A percentile compares a stretch with the other conserved stretches of the same genome.
phyloP scores from a whole-genome alignment of 192 early-diverging fungal species.

The Allomyces javanicus region DNA sequence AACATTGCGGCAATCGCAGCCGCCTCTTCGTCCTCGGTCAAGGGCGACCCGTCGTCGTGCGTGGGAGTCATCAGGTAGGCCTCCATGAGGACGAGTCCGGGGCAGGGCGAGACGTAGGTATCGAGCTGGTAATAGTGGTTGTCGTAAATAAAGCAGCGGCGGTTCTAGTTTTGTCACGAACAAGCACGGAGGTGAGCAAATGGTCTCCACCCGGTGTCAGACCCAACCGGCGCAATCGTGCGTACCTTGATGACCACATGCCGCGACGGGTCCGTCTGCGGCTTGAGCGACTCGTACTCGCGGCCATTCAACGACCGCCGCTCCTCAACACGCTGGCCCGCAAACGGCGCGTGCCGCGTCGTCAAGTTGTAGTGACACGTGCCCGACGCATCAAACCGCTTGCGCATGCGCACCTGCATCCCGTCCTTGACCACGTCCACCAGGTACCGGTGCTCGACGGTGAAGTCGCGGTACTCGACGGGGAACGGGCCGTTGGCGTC shows the following conservation, averaged over 20 bases:
- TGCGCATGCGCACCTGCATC: conserved; percentile 18
- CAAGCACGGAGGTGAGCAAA: neutral
- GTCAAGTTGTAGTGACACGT: conserved; percentile 7
- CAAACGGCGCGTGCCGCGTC: conserved; percentile 8
- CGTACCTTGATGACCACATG: conserved; percentile 8
- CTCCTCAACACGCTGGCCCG: conserved; percentile 18
- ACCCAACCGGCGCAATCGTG: no score
- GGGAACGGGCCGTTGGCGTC: conserved; percentile 8
- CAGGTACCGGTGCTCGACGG: conserved; percentile 20
- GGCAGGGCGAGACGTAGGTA: conserved; percentile 10
- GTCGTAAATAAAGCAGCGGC: conserved; percentile 19
- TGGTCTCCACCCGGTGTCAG: no score
- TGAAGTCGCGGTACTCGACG: conserved; percentile 17
- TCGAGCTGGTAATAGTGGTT: conserved; percentile 24
- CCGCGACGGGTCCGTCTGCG: conserved; percentile 13
- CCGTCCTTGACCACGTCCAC: conserved; percentile 15
- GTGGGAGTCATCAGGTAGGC: neutral
- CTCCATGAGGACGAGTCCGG: conserved; percentile 18
- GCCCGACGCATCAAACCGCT: conserved; percentile 1
- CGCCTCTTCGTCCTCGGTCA: neutral
- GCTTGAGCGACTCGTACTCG: conserved; percentile 18
- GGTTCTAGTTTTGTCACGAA: conserved; percentile 8
- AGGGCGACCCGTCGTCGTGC: neutral
- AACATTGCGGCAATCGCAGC: neutral
- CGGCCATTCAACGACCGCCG: conserved; percentile 13